Evolutionary conservation across 179 eudicot genomes (phyloP).

Genomic region (Drosera spatulata): DNA sequence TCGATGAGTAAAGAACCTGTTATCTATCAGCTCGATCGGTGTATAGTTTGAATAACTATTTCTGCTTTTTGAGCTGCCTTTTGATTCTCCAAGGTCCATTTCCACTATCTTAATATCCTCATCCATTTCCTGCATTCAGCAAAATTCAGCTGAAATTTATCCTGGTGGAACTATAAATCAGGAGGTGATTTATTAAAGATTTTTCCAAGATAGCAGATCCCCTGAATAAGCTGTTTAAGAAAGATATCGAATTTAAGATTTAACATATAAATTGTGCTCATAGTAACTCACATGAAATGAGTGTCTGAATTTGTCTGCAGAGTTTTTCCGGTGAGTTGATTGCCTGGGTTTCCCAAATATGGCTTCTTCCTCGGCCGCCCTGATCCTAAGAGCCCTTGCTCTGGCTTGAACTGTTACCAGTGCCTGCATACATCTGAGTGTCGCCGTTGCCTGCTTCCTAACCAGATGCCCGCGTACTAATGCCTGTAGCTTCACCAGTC

Average conservation of each 20-base stretch:
- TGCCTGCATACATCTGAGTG: slow-evolving; percentile 90
- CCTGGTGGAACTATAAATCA: too few relatives aligned
- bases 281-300: slow-evolving; percentile 38
- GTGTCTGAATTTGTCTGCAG: slow-evolving; percentile 34
- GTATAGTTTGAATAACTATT: slow-evolving; percentile 41
- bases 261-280: neutral
- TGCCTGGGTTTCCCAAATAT: slow-evolving; percentile 18
- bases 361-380: slow-evolving; percentile 28
- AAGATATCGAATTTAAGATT: too few relatives aligned
- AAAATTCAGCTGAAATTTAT: neutral
- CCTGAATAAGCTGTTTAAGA: too few relatives aligned
- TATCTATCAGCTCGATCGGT: slow-evolving; percentile 30
- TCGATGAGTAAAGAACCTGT: slow-evolving; percentile 28
- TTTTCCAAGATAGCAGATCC: too few relatives aligned
- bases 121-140: slow-evolving; percentile 40
- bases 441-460: slow-evolving; percentile 70
- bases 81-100: slow-evolving; percentile 65
- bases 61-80: slow-evolving; percentile 23
- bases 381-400: slow-evolving; percentile 70
- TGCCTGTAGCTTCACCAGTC: slow-evolving; percentile 93
- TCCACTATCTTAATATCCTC: slow-evolving; percentile 90
- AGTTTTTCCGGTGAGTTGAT: slow-evolving; percentile 31
- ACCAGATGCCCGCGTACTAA: slow-evolving; percentile 86
- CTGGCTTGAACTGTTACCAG: slow-evolving; percentile 68
- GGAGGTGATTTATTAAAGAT: too few relatives aligned